phyloP scores from a whole-genome alignment of 2,329 filamentous ascomycete species.

The Colletotrichum nymphaeae region DNA sequence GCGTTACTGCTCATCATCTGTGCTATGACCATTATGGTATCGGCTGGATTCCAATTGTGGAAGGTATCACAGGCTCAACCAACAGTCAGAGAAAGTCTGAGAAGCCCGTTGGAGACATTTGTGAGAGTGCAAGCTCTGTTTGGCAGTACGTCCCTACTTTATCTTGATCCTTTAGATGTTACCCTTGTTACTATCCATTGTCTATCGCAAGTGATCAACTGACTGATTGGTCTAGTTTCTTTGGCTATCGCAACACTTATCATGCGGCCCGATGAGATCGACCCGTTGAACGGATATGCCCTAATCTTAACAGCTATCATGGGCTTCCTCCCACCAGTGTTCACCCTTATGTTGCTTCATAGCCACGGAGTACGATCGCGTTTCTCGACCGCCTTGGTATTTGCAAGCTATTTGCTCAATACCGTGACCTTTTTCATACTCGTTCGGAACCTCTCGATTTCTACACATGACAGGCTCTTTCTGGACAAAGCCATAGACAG shows the following conservation, averaged over 20 bases:
- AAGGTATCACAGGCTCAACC: not conserved
- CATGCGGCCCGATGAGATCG: not conserved
- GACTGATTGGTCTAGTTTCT: not conserved
- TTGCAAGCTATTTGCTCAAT: not conserved
- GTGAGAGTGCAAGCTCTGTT: not conserved
- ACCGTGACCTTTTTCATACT: not conserved
- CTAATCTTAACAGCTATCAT: not conserved
- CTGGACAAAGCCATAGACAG: not conserved
- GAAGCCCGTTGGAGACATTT: not conserved
- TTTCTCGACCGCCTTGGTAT: not conserved
- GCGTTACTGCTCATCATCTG: not conserved
- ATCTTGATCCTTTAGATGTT: too few species aligned
- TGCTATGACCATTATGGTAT: not conserved
- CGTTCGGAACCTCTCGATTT: not conserved
- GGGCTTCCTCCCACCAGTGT: not conserved
- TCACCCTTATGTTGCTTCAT: not conserved
- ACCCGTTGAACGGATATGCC: not conserved
- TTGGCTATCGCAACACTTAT: not conserved
- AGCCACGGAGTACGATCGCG: constrained; percentile 1
- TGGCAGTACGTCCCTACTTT: not conserved
- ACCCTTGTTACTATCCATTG: too few species aligned
- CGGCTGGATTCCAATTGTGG: not conserved
- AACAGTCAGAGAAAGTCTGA: not conserved
- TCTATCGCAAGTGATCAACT: too few species aligned
- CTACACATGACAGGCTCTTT: not conserved